A percentile compares a stretch with the other conserved stretches of the same genome.
phyloP scores from a whole-genome alignment of 2,329 filamentous ascomycete species.

The Colletotrichum gigasporum region DNA sequence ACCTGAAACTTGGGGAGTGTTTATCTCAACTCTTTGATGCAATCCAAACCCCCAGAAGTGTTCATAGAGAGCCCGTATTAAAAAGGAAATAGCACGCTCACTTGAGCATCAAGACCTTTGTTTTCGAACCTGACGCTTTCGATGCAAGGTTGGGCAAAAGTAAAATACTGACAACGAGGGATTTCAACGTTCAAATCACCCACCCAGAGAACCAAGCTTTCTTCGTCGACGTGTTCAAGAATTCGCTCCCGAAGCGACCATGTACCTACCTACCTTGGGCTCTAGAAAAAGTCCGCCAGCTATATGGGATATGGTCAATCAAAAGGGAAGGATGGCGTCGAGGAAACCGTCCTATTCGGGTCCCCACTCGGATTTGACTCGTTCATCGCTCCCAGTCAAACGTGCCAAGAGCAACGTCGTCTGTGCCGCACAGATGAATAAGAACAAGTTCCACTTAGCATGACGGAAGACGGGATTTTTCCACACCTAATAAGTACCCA shows the following conservation, averaged over 20 bases:
- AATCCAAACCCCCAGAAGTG: too few species aligned
- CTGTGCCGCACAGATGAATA: constrained; percentile 7
- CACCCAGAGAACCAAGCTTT: constrained; percentile 35
- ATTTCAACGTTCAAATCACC: background rate
- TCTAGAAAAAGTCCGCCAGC: constrained; percentile 31
- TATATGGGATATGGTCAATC: constrained; percentile 42
- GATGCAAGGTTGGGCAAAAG: constrained; percentile 31
- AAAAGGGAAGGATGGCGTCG: constrained; percentile 36
- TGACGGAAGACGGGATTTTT: background rate
- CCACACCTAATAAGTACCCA: background rate
- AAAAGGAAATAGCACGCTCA: background rate
- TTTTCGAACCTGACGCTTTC: constrained; percentile 24
- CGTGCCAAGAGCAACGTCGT: constrained; percentile 33
- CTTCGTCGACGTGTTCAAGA: constrained; percentile 33
- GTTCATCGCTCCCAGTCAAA: constrained; percentile 35
- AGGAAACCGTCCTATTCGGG: constrained; percentile 36
- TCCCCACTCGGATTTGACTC: constrained; percentile 44
- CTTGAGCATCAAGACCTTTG: background rate
- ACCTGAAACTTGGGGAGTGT: too few species aligned
- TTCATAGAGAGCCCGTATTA: background rate
- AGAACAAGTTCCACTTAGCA: background rate
- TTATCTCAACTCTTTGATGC: too few species aligned
- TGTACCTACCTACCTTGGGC: constrained; percentile 40
- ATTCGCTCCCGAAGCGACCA: constrained; percentile 35
- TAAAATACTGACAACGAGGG: constrained; percentile 33